These are phyloP conservation scores for Phoma sp. DNA, from an alignment of 2,329 filamentous ascomycete species.

Conservation along the genomic window DNA sequence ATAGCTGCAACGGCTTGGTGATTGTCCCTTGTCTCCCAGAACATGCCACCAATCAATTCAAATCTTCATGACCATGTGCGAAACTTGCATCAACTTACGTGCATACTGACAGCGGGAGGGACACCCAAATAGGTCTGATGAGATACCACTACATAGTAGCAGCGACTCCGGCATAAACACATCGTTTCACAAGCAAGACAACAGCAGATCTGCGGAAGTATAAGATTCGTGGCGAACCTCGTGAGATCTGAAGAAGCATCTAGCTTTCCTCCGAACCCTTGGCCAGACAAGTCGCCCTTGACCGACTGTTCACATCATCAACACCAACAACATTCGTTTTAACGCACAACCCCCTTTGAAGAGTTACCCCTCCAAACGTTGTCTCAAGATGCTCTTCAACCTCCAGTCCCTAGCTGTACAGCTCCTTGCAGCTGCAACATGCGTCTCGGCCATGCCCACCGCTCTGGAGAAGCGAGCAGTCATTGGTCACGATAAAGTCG, in stretches of 20 bases:
- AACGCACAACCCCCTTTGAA: neutral
- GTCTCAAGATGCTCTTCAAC: constrained; percentile 33
- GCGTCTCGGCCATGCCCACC: constrained; percentile 34
- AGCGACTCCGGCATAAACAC: neutral
- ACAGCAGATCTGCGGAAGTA: neutral
- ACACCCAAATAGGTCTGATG: constrained; percentile 6
- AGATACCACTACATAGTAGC: neutral
- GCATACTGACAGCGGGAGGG: constrained; percentile 10
- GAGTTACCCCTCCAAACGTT: neutral
- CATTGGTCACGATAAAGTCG: constrained; percentile 57
- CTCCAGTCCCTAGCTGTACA: constrained; percentile 30
- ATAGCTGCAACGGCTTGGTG: neutral
- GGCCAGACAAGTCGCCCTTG: neutral
- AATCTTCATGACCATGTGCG: constrained; percentile 2
- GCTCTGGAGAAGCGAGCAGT: constrained; percentile 49
- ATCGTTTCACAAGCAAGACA: neutral
- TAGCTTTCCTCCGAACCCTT: neutral
- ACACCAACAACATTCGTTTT: neutral
- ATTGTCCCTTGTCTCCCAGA: neutral
- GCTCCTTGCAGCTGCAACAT: constrained; percentile 30
- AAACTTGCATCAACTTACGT: neutral
- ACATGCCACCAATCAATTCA: neutral
- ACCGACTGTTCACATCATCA: neutral
- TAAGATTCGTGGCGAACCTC: constrained; percentile 3
- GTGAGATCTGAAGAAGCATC: neutral